Base-by-base conservation (phyloP, 2,329 filamentous ascomycete genomes). In the Metarhizium rileyi region DNA sequence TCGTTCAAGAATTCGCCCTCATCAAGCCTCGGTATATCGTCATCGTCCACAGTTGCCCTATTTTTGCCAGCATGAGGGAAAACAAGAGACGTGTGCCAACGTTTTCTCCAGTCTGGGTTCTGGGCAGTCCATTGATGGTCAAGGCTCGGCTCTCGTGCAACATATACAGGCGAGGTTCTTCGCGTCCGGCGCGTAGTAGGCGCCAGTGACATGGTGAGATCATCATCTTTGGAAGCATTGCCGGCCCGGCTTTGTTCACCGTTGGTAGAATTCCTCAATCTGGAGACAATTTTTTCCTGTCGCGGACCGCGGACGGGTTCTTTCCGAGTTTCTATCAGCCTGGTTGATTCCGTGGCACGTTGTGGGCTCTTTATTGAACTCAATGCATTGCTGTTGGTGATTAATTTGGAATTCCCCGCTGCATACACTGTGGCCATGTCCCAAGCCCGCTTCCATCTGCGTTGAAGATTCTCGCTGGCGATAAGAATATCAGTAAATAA, bases 1-100 rank as follows among this genome's bases (percentile, higher is more conserved):
- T 98, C 93, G 62, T 98, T 98, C 41, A 98, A 69, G 52, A 86
- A 95, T 57, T 95, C 80, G 12, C 83, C 87, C 54, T 94, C 87
- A 52, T 95, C 84, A 3, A 98, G 76, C 40, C 88, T 77, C 20
- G 75, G 69, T 30, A 97, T 81, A 60, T 93, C 88, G n/a, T 77
- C 71, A 53, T 77, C 81, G 50, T 87, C 79, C 1, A 93, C 80
- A 1, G 76, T 80, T 1, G 83, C 80, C 53, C 81, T 76, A 46
- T 79, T 77, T 48, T 75, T 78, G 3, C 80, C 80, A 25, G 67
- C 70, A 5, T 68, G 58, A 3, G 81, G 82, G 61, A 80, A 89
- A 2, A 81, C 70, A 1, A 90, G 70, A 2, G 84, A 76, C 46
- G 71, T 71, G 16, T 72, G 67, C 80, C 80, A 84, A 0, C 66